Evolutionary conservation across 306 rosid species (phyloP), one percentile per base, ranked within the genome.

Genomic region (Gastrolobium villosum): DNA sequence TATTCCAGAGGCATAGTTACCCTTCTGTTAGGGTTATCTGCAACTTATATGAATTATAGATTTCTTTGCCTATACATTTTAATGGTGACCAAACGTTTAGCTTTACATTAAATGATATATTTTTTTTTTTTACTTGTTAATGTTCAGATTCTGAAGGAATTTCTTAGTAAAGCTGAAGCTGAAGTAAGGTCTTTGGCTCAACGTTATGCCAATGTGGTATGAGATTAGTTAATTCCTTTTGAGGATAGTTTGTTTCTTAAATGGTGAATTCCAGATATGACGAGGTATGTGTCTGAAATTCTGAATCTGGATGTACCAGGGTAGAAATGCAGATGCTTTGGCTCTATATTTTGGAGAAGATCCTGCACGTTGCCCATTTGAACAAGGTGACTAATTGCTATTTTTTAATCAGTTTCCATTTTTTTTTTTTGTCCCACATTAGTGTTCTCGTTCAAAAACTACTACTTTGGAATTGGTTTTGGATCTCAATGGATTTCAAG

Each of bases 311-410:
- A 72, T 82, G 56, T 78, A 77, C 53, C 92, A 92, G 97, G 97
- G 97, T 72, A 87, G 96, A 88, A 90, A 87, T 59, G 97, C 97
- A 9, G 97, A 92, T 89, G 96, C 96, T 26, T 84, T 92, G 82
- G 93, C 96, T 68, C 80, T 28, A 57, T 92, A 92, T 84, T 92
- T 92, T 11, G 97, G 96, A 46, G 96, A 92, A 83, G 97, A 90
- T 79, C 97, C 97, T 4, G 80, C 93, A 26, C 92, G 91, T 34
- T 77, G 85, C 76, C 87, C 97, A 41, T 92, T 92, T 75, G 97
- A 92, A 84, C 97, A 92, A 89, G 97, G 97, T 92, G 83, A 50
- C 35, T 28, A 37, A 26, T 28, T 37, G 31, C 37, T 11, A 37
- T 31, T 70, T 70, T 67, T 67, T 34, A 7, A 26, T 26, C 48